Base-by-base conservation (phyloP, 768 basidiomycete genomes). In the Paxillus rubicundulus region DNA sequence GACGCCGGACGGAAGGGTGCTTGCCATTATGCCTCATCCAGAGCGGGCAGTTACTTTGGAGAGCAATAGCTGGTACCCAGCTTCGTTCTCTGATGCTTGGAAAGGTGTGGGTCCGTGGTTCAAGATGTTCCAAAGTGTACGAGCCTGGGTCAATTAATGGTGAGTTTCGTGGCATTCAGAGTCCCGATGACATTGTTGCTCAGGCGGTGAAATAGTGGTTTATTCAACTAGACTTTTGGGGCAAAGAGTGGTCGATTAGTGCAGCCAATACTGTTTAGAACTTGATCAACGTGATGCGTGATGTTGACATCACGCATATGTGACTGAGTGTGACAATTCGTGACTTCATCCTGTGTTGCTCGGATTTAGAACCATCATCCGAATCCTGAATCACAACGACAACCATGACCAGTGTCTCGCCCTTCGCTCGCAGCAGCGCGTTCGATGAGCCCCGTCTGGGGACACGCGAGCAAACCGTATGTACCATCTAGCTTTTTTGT, bases 11-110 rank as follows among this genome's bases (percentile, higher is more conserved):
- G 97, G 97, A 10, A 81, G 94, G n/a, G 87, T 99, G 9, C 75
- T 98, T 49, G 94, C 92, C 1, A 70, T 98, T 61, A 99, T 99
- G 97, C 97, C 97, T 14, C 97, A 98, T 71, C 95, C 96, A 0
- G 97, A 98, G 68, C 84, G 96, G 14, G 88, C 90, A 5, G 80
- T 82, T 17, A 77, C 83, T 28, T 62, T 89, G 51, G 89, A 89
- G 63, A 88, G 86, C 62, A 97, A 95, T 64, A 95, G 92, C 62
- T 99, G 95, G 95, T 91, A 87, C 70, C 88, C 93, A 2, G 59
- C 74, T 6, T 72, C 75, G 27, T 68, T 87, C 56, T 69, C 68
- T 33, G 74, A 79, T 24, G 61, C 72, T 18, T 93, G 91, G 91
- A 73, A 79, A 32, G 85, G 88, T 10, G 74, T 77, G 27, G 94